These are phyloP conservation scores for Epichloe coenophiala DNA, from an alignment of 2,329 filamentous ascomycete genomes.

Conservation along the genomic window DNA sequence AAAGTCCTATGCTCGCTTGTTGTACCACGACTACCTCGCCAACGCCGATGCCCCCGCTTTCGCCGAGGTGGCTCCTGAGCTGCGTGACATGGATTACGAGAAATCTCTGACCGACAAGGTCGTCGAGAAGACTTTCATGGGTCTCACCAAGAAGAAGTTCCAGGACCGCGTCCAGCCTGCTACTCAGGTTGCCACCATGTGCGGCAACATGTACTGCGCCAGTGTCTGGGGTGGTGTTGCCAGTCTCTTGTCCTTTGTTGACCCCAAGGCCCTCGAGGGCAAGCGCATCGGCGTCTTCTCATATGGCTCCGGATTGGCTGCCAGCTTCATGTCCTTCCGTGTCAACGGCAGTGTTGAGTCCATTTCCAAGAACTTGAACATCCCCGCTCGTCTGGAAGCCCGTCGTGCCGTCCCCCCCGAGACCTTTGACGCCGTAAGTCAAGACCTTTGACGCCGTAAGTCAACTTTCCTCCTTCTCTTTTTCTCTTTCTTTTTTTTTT, in stretches of 20 bases:
- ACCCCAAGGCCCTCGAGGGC: slow-evolving; percentile 49
- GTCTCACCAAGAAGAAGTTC: slow-evolving; percentile 71
- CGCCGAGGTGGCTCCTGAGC: slow-evolving; percentile 60
- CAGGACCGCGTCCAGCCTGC: slow-evolving; percentile 61
- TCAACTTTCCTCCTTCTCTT: not conserved
- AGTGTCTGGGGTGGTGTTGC: slow-evolving; percentile 68
- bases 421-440: slow-evolving; percentile 57
- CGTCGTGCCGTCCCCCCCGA: slow-evolving; percentile 59
- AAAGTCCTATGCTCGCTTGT: slow-evolving; percentile 70
- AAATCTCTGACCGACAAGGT: slow-evolving; percentile 69
- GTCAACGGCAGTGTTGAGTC: slow-evolving; percentile 55
- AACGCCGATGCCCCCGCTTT: slow-evolving; percentile 56
- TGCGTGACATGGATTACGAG: slow-evolving; percentile 66
- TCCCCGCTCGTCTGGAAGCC: slow-evolving; percentile 53
- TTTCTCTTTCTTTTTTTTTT: not conserved
- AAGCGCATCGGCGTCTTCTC: slow-evolving; percentile 68
- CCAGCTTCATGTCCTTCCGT: slow-evolving; percentile 62
- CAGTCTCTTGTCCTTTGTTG: slow-evolving; percentile 51
- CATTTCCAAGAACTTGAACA: slow-evolving; percentile 55
- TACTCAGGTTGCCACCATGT: slow-evolving; percentile 65
- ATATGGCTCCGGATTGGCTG: slow-evolving; percentile 63
- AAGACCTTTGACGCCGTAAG: too few relatives aligned
- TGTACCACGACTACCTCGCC: slow-evolving; percentile 75
- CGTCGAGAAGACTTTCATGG: slow-evolving; percentile 80
- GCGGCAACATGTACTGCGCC: slow-evolving; percentile 55